phyloP scores from a whole-genome alignment of 129 eudicot genomes.

The Ambrosia artemisiifolia region DNA sequence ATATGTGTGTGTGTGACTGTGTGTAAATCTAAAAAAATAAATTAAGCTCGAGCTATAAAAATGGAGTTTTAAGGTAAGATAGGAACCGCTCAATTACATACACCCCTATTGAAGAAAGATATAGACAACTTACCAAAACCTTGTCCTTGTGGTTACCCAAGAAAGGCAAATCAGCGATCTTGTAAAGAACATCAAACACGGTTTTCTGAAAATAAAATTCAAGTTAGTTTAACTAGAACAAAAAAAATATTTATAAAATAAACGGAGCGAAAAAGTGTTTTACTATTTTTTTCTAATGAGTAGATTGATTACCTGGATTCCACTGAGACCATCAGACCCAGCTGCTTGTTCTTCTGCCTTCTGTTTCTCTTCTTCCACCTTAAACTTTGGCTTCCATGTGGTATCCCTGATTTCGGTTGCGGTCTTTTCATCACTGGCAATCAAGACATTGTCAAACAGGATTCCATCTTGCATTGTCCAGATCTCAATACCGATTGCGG shows the following conservation, averaged over 20 bases:
- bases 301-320: constrained; percentile 55
- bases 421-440: constrained; percentile 67
- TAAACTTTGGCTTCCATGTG: constrained; percentile 84
- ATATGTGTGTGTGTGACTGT: no score
- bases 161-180: constrained; percentile 70
- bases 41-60: no score
- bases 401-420: constrained; percentile 61
- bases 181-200: constrained; percentile 81
- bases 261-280: background rate
- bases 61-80: no score
- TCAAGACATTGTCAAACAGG: constrained; percentile 78
- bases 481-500: constrained; percentile 94
- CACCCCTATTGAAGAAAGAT: background rate
- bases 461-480: constrained; percentile 99
- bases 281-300: background rate
- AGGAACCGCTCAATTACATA: no score
- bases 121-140: constrained; percentile 48
- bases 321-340: constrained; percentile 51
- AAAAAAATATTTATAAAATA: background rate
- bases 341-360: constrained; percentile 69
- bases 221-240: background rate
- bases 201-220: constrained; percentile 51
- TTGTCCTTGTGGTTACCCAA: constrained; percentile 66
- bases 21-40: no score
- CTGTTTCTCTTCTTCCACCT: constrained; percentile 76